Evolutionary conservation across 2,329 filamentous ascomycete species (phyloP), one percentile per base, ranked within the genome.

Genomic region (Coniella vitis): DNA sequence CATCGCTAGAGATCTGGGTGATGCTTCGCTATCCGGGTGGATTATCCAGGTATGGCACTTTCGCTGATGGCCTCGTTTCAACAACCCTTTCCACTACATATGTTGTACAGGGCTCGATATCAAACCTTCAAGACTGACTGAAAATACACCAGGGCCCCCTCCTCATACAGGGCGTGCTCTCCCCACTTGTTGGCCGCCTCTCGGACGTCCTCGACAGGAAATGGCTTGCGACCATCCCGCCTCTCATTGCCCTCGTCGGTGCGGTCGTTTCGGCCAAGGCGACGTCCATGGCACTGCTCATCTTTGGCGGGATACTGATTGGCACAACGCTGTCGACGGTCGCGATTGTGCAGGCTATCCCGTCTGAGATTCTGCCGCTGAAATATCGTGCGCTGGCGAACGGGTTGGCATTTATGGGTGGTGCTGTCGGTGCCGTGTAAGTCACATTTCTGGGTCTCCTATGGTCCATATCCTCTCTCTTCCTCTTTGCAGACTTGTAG

Each of bases 141-240:
- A n/a, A 2, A 5, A 25, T 3, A 16, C 17, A 50, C 47, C 40
- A 79, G 70, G 76, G 75, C 0, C 77, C 76, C 1, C 64, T 81
- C 0, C 68, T 80, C 9, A 78, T 79, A 69, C 77, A 80, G 61
- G 70, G 67, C 39, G 76, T 77, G 2, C 65, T 79, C 1, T 78
- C 74, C 1, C 77, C 76, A 3, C 68, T 79, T 17, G 68, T 79
- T 3, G 76, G 77, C 10, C 69, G 76, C 4, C 67, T 81, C 0
- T 79, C 75, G 9, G 76, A 81, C 59, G 74, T 79, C 2, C 60
- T 78, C 1, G 74, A 79, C 51, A 67, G 76, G 40, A 79, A 79
- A 58, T 71, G 69, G 42, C 64, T 81, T 14, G 74, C 75, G 0
- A 63, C 73, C 0, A 61, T 73, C 4, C 76, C 75, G 3, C 75